These are phyloP conservation scores for Russula earlei DNA, from an alignment of 768 basidiomycete genomes.

Conservation along the genomic window DNA sequence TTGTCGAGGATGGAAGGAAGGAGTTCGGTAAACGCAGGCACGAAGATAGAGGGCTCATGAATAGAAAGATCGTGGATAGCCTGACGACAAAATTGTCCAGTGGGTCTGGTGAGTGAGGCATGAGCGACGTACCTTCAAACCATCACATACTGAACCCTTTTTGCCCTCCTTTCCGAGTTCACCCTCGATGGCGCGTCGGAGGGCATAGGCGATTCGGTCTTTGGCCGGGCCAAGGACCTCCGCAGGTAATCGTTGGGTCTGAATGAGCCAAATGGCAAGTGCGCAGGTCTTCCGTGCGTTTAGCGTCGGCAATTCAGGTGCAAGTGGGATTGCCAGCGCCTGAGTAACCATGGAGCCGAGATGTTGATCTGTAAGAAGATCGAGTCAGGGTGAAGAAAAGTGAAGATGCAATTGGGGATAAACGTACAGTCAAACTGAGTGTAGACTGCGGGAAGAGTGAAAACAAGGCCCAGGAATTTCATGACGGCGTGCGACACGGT, in stretches of 20 bases:
- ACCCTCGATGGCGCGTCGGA: constrained; percentile 73
- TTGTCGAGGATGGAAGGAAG: too few relatives aligned
- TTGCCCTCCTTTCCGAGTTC: constrained; percentile 85
- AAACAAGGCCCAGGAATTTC: constrained; percentile 49
- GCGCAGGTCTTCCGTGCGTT: constrained; percentile 80
- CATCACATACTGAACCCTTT: constrained; percentile 73
- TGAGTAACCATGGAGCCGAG: constrained; percentile 50
- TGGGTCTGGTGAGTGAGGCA: not conserved
- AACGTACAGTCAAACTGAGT: constrained; percentile 52
- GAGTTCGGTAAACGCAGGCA: too few relatives aligned
- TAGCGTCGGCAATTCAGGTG: constrained; percentile 60
- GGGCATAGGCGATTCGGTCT: constrained; percentile 58
- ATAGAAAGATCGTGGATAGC: too few relatives aligned
- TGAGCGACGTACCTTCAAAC: constrained; percentile 46
- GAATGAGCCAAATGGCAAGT: constrained; percentile 64
- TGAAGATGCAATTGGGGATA: constrained; percentile 11
- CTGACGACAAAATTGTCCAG: too few relatives aligned
- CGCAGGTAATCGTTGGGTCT: constrained; percentile 59
- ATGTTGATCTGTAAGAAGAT: constrained; percentile 42
- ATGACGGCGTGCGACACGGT: constrained; percentile 64
- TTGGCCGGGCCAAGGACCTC: constrained; percentile 51
- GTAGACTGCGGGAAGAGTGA: constrained; percentile 50
- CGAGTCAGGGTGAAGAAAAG: not conserved
- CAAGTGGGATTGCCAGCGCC: constrained; percentile 63
- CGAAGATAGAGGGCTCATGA: too few relatives aligned